A percentile compares a stretch with the other conserved stretches of the same genome.
phyloP scores from a whole-genome alignment of 2,329 filamentous ascomycete genomes.

The Emergomyces pasteurianus region DNA sequence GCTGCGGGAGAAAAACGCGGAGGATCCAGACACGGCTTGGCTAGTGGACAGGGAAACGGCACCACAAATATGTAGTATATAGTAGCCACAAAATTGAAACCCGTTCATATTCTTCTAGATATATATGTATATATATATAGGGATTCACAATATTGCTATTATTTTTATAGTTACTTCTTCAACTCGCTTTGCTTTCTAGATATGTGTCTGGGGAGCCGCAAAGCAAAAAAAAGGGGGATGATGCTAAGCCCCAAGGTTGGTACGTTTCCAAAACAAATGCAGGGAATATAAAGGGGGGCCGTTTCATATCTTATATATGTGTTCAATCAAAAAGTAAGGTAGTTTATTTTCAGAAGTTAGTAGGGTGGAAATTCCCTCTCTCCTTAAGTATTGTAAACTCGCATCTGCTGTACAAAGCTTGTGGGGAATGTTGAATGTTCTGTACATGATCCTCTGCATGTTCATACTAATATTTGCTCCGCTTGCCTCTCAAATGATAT shows the following conservation, averaged over 20 bases:
- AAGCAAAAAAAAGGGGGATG: background rate
- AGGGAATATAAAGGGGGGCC: background rate
- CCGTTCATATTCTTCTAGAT: no score
- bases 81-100: no score
- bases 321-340: background rate
- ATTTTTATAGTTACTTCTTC: background rate
- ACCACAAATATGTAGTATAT: no score
- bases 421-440: no score
- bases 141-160: background rate
- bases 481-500: conserved; percentile 25
- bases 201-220: background rate
- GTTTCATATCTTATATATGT: background rate
- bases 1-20: no score
- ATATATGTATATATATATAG: no score
- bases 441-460: background rate
- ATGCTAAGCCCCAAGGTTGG: background rate
- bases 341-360: background rate
- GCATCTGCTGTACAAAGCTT: background rate
- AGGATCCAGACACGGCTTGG: no score
- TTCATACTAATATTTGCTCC: background rate
- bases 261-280: background rate
- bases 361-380: background rate
- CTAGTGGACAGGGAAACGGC: no score
- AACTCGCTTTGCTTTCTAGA: no score
- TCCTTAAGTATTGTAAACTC: background rate